phyloP scores from a whole-genome alignment of 2,329 filamentous ascomycete genomes.

The Cladosporium cucumerinum region DNA sequence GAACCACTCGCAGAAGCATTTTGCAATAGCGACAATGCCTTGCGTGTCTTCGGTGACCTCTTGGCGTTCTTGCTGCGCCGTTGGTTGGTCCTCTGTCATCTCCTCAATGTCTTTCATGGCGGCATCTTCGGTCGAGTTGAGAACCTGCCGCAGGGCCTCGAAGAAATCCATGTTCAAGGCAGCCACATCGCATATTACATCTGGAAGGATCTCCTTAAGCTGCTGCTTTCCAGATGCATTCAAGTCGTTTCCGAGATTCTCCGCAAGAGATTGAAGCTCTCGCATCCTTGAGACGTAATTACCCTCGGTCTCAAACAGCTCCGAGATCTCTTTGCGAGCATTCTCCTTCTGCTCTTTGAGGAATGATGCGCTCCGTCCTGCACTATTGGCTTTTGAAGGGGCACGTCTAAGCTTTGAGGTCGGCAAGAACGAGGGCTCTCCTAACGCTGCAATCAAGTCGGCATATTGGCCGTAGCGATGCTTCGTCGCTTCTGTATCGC shows the following conservation, averaged over 20 bases:
- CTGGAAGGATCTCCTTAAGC: constrained; percentile 73
- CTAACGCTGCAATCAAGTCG: constrained; percentile 72
- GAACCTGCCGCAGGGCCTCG: constrained; percentile 67
- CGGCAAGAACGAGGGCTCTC: constrained; percentile 80
- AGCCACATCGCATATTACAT: constrained; percentile 74
- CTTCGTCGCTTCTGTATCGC: constrained; percentile 42
- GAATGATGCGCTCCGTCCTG: constrained; percentile 76
- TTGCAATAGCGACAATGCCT: constrained; percentile 74
- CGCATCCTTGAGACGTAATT: constrained; percentile 67
- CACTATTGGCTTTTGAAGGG: constrained; percentile 77
- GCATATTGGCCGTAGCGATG: constrained; percentile 76
- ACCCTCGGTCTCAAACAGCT: constrained; percentile 89
- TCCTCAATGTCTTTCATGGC: constrained; percentile 73
- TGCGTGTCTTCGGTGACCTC: constrained; percentile 59
- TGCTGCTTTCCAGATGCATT: constrained; percentile 69
- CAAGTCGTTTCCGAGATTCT: constrained; percentile 76
- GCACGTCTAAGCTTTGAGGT: constrained; percentile 80
- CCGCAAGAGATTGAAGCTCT: constrained; percentile 82
- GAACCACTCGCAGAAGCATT: constrained; percentile 84
- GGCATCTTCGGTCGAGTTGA: constrained; percentile 80
- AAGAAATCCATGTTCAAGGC: constrained; percentile 79
- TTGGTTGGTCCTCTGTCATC: constrained; percentile 39
- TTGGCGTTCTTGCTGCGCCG: constrained; percentile 42
- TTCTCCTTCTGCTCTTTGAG: constrained; percentile 78
- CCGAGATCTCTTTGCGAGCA: constrained; percentile 81